Base-by-base conservation (phyloP, 2,329 filamentous ascomycete genomes). In the Magnaporthiopsis incrustans region DNA sequence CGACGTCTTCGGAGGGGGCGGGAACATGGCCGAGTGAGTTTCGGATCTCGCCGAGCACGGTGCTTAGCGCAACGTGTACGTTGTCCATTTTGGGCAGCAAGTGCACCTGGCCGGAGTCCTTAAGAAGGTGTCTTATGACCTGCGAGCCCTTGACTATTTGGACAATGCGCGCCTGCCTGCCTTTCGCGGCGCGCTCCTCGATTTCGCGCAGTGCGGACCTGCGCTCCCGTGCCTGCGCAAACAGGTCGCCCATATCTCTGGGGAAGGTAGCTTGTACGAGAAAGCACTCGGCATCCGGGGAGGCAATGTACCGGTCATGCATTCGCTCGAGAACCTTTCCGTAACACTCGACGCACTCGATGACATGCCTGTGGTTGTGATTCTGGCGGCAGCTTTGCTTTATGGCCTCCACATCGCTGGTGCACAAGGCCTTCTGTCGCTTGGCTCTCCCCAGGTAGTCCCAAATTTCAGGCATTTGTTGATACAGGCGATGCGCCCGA, bases 131-230 rank as follows among this genome's bases (percentile, higher is more conserved):
- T 38, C 65, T 63, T 32, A 70, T 65, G 15, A 65, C 69, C 15
- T 65, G 66, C n/a, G 66, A 71, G 18, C 63, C 65, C 50, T 68
- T 63, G 60, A 74, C 61, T 59, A 67, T 67, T 64, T 68, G 62
- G 67, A 66, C 33, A 63, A 69, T 82, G 82, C 83, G 85, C 14
- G 77, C 77, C 66, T 78, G 77, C 69, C 82, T 83, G 70, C 85
- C 82, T 33, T 77, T 77, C 12, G 76, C 74, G 68, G 86, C 79
- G 65, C 78, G 78, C 27, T 77, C 75, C 67, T 85, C 82, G 57
- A 86, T 78, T 25, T 70, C 73, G 57, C 75, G 73, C 15, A 53
- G 44, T 25, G 44, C 44, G 18, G 3, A 53, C 44, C 44, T 53
- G 22, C 44, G 44, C 44, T 53, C 44, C 67, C 77, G 79, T 62